Base-by-base conservation (phyloP, 345 rosid species). In the Salix exigua region DNA sequence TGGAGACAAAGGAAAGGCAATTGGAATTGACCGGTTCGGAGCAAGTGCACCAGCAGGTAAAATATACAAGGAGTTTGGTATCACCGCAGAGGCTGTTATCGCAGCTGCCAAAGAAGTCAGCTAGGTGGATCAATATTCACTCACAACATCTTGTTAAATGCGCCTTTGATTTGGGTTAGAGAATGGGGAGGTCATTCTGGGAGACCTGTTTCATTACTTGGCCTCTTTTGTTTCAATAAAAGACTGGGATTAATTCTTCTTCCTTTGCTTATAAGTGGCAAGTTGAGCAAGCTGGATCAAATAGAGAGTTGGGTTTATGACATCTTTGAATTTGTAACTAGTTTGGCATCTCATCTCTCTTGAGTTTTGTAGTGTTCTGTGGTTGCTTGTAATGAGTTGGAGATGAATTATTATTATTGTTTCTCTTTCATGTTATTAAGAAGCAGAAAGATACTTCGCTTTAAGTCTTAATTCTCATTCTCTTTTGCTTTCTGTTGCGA, bases 11-110 rank as follows among this genome's bases (percentile, higher is more conserved):
- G 99, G 99, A 63, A 95, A 90, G 77, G 89, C 94, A 2, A 89
- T 95, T 9, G 98, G 98, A 21, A 85, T 93, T 6, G 93, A 95
- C 81, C 77, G 83, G 7, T 95, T 93, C 7, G 99, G 99, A 1
- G 98, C 99, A n/a, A 93, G 99, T 82, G 99, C 98, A 66, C 96
- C 98, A 2, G 97, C 97, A 12, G 87, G 87, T 4, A 91, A 26
- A 80, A 89, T 93, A 72, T 95, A 95, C 87, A 91, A 93, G 81
- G 97, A 93, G 83, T 91, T 81, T 0, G 94, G 98, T 44, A 55
- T 95, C 64, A 91, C 98, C 1, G 75, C 83, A 0, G 94, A 91
- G 79, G 94, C 93, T 46, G 87, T 93, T n/a, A 17, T 91, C 74
- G 93, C 86, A 14, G 98, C 96, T 46, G 97, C 97, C 50, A 89